phyloP scores from a whole-genome alignment of 345 rosid species.

The Theobroma cacao region DNA sequence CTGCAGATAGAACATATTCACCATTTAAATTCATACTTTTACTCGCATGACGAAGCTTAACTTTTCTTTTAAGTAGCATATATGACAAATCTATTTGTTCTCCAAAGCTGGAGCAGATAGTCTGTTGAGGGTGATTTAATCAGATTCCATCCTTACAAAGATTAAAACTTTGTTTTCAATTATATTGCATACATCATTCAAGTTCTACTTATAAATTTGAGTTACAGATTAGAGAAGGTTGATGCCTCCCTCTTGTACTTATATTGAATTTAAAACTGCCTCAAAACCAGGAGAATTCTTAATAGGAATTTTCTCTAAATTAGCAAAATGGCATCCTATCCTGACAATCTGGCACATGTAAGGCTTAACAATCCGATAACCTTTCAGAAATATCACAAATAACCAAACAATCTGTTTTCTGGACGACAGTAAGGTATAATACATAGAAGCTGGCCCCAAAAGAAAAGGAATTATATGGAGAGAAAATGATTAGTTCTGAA shows the following conservation, averaged over 20 bases:
- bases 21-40: not conserved
- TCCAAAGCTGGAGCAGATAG: not conserved
- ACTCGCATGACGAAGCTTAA: not conserved
- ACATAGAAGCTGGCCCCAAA: not conserved
- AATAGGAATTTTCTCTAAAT: not conserved
- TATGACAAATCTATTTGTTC: not conserved
- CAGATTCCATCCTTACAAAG: not conserved
- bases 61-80: not conserved
- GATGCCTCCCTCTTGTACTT: not conserved
- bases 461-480: not conserved
- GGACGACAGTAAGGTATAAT: not conserved
- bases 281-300: not conserved
- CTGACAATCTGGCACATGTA: not conserved
- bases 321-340: not conserved
- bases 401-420: not conserved
- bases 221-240: not conserved
- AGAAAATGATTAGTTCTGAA: not conserved
- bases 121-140: not conserved
- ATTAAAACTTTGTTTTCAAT: not conserved
- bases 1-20: not conserved
- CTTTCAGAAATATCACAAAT: not conserved
- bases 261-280: not conserved
- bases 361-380: not conserved
- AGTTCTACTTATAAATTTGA: not conserved
- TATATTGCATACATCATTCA: not conserved